Conservation (phyloP, 176 grass and related monocot species). For the Carex littledalei region DNA sequence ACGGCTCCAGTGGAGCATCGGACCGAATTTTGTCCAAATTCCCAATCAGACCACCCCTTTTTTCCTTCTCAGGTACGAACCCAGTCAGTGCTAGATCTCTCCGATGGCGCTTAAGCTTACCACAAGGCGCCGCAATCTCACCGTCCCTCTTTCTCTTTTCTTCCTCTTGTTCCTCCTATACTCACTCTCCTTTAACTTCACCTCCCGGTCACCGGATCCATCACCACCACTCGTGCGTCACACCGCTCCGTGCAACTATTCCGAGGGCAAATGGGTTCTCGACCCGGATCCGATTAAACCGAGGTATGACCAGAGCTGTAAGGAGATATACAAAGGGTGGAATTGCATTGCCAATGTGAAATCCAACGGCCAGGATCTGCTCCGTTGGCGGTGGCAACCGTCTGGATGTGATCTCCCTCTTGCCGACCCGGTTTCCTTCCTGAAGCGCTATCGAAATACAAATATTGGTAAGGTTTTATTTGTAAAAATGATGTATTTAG, state of each 20-base stretch:
- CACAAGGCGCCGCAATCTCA: slow-evolving; percentile 16
- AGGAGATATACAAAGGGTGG: slow-evolving; percentile 94
- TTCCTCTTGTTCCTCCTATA: background rate
- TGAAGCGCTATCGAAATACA: slow-evolving; percentile 47
- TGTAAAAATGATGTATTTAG: background rate
- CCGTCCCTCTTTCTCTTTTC: background rate
- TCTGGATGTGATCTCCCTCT: slow-evolving; percentile 36
- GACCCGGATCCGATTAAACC: slow-evolving; percentile 7
- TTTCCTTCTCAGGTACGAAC: too few species aligned
- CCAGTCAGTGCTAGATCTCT: too few species aligned
- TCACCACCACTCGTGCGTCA: background rate
- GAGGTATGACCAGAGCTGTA: slow-evolving; percentile 70
- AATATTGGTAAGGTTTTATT: slow-evolving; percentile 48
- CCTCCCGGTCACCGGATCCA: background rate
- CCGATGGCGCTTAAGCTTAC: slow-evolving; percentile 35
- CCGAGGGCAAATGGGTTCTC: slow-evolving; percentile 52
- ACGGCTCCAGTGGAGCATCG: too few species aligned
- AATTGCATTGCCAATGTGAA: slow-evolving; percentile 75
- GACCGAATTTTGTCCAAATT: too few species aligned
- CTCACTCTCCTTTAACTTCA: background rate
- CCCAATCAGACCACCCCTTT: too few species aligned
- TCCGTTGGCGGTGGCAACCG: slow-evolving; percentile 64
- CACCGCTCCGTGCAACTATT: slow-evolving; percentile 41
- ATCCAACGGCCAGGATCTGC: slow-evolving; percentile 44
- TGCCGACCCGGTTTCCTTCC: slow-evolving; percentile 48